Evolutionary conservation across 2,329 filamentous ascomycete species (phyloP).

Genomic region (Hypoxylon sp.): DNA sequence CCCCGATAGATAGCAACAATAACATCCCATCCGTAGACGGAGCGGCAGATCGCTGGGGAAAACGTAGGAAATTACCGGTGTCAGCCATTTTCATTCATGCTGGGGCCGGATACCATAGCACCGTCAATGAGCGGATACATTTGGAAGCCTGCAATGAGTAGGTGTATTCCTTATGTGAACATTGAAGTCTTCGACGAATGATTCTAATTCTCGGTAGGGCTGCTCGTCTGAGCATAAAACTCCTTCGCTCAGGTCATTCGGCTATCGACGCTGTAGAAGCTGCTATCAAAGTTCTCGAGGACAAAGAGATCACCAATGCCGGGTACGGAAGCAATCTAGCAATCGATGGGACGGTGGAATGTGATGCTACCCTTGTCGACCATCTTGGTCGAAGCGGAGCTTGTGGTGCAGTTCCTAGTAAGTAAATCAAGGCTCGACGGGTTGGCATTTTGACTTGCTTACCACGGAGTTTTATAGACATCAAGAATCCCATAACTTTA

Average conservation of each 20-base stretch:
- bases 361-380: constrained; percentile 94
- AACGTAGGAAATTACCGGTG: constrained; percentile 53
- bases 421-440: constrained; percentile 56
- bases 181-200: not conserved
- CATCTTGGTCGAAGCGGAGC: constrained; percentile 92
- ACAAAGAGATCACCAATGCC: constrained; percentile 95
- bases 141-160: constrained; percentile 91
- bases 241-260: constrained; percentile 82
- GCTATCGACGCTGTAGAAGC: constrained; percentile 92
- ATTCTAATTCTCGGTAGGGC: constrained; percentile 69
- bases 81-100: constrained; percentile 93
- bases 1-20: constrained; percentile 3
- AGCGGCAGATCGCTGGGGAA: constrained; percentile 59
- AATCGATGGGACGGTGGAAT: constrained; percentile 91
- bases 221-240: constrained; percentile 84
- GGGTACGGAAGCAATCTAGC: constrained; percentile 96
- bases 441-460: constrained; percentile 8
- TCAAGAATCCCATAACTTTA: constrained; percentile 92
- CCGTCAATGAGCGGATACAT: constrained; percentile 86
- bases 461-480: constrained; percentile 68
- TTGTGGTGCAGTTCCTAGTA: constrained; percentile 91
- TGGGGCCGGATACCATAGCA: constrained; percentile 93
- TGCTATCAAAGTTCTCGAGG: constrained; percentile 88
- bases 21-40: constrained; percentile 56
- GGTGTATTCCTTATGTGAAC: constrained; percentile 55